Base-by-base conservation (phyloP, 768 basidiomycete species). In the Leccinum boreale region DNA sequence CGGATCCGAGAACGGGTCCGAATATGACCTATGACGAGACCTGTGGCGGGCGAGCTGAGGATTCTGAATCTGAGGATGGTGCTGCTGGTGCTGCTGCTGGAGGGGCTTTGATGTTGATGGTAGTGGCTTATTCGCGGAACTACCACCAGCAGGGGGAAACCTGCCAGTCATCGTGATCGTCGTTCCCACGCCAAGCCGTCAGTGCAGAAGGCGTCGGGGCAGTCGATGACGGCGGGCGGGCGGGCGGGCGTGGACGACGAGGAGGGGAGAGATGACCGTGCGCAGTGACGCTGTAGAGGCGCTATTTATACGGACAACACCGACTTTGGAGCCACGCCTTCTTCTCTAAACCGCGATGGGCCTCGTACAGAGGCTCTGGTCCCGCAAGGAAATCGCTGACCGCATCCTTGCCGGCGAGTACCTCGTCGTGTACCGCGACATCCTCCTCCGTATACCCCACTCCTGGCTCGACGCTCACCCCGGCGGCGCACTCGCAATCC, bases 401-500 rank as follows among this genome's bases (percentile, higher is more conserved):
- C 84, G 84, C 65, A 90, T 96, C 65, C 81, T 92, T 69, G 76
- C 77, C 2, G 94, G 94, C 49, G 85, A 92, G 56, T 73, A 75
- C 55, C 84, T 95, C 68, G 78, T 96, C 77, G 79, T 96, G 59
- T 88, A 88, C 77, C 74, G 80, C 67, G 78, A 78, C 65, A 75
- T 79, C 56, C 81, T 88, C 64, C 81, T 88, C 52, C 80, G 80
- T 49, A 83, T 93, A 14, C 84, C 92, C 6, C 73, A 77, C 11
- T 70, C 77, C 14, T 98, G 94, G 94, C 84, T 94, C n/a, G 74
- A 81, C 4, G 78, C 82, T 4, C 96, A 98, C 69, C 97, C 97
- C 1, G 97, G 97, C 45, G 94, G 96, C 39, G 72, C 83, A 4
- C 86, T 98, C 50, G 82, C 94, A 14, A 84, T 99, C 57, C 85